Conservation (phyloP, 345 rosid species). For the Barbarea vulgaris region DNA sequence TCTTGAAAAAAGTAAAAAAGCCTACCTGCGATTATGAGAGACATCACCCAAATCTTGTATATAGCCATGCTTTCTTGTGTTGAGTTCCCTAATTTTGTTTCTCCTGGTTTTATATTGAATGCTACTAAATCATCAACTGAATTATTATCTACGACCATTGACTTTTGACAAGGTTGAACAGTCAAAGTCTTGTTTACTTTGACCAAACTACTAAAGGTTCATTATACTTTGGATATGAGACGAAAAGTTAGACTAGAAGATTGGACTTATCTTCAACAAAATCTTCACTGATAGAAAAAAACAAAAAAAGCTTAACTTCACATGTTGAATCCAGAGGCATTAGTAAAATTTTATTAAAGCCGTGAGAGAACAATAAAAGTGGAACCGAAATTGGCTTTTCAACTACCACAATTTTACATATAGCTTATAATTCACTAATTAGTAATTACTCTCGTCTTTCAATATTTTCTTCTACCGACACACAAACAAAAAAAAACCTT, state of each 20-base stretch:
- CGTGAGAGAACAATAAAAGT: background rate
- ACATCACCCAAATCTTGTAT: conserved; percentile 13
- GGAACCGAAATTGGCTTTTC: background rate
- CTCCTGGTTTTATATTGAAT: background rate
- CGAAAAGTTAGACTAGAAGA: background rate
- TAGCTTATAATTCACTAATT: background rate
- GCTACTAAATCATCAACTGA: background rate
- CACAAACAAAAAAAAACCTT: conserved; percentile 2
- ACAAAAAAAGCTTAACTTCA: background rate
- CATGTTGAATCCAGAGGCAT: too few relatives aligned
- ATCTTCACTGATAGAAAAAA: too few relatives aligned
- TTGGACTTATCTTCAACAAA: background rate
- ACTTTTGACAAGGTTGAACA: background rate
- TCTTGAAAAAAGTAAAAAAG: too few relatives aligned
- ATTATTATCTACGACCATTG: background rate
- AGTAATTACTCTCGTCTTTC: background rate
- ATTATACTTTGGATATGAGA: background rate
- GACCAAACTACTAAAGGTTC: background rate
- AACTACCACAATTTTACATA: background rate
- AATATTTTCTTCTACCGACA: background rate
- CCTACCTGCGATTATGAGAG: conserved; percentile 8
- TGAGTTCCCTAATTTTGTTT: background rate
- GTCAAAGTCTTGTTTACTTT: background rate
- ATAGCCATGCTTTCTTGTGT: background rate
- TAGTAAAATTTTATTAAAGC: background rate